Evolutionary conservation across 2,329 filamentous ascomycete species (phyloP).

Genomic region (Grosmannia penicillata): DNA sequence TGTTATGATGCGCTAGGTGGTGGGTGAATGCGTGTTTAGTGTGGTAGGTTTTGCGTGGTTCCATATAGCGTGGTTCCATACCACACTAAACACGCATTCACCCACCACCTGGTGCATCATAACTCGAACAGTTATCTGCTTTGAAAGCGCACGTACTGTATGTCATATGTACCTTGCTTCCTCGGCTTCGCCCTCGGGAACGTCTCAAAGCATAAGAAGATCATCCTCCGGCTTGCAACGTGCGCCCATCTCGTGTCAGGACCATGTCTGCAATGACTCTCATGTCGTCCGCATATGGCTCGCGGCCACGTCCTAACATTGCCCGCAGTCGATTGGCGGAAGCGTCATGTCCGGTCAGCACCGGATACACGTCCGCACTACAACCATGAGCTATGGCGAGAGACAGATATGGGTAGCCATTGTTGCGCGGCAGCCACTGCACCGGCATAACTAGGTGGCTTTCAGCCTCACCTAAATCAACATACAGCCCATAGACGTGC

Average conservation of each 20-base stretch:
- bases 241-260: not conserved
- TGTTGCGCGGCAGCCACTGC: not conserved
- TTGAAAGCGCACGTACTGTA: too few species aligned
- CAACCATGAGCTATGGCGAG: not conserved
- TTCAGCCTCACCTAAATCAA: not conserved
- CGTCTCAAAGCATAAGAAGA: too few species aligned
- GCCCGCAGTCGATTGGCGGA: not conserved
- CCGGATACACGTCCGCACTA: not conserved
- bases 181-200: too few species aligned
- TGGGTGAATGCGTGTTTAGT: too few species aligned
- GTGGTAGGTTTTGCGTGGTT: too few species aligned
- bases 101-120: too few species aligned
- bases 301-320: not conserved
- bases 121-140: too few species aligned
- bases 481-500: not conserved
- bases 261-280: not conserved
- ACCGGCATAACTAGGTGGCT: not conserved
- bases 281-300: not conserved
- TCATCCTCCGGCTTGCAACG: too few species aligned
- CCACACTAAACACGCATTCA: too few species aligned
- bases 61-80: too few species aligned
- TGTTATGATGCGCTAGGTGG: too few species aligned
- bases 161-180: too few species aligned
- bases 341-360: not conserved
- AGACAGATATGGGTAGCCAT: not conserved